Evolutionary conservation across 257 asterid genomes (phyloP).

Genomic region (Fraxinus cuspidata): DNA sequence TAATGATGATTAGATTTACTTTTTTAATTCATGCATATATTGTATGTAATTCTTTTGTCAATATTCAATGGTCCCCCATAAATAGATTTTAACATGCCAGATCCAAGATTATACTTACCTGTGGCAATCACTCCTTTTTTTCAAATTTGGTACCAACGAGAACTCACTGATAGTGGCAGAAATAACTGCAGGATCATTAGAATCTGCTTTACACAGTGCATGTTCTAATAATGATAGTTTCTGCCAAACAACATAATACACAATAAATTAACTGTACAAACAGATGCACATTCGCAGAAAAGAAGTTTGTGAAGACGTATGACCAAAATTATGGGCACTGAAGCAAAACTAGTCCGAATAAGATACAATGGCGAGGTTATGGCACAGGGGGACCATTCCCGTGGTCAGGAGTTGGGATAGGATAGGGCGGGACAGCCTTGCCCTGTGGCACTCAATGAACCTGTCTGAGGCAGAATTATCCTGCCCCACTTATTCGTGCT

Average conservation of each 20-base stretch:
- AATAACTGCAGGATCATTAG: constrained; percentile 63
- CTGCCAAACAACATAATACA: constrained; percentile 39
- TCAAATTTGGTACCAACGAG: constrained; percentile 60
- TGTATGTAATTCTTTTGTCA: background rate
- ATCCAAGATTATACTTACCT: constrained; percentile 41
- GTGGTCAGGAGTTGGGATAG: no score
- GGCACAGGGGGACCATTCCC: background rate
- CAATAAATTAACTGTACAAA: background rate
- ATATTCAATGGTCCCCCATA: background rate
- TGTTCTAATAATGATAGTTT: constrained; percentile 58
- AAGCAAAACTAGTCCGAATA: background rate
- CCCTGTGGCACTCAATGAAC: no score
- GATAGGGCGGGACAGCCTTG: no score
- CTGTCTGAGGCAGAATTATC: no score
- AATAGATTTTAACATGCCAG: background rate
- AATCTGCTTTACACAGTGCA: constrained; percentile 53
- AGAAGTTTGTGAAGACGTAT: background rate
- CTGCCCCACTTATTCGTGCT: no score
- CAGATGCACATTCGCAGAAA: background rate
- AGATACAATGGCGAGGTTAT: background rate
- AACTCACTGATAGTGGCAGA: constrained; percentile 56
- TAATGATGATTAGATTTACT: background rate
- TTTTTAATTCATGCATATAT: background rate
- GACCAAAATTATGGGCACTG: background rate
- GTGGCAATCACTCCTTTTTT: constrained; percentile 57